Conservation (phyloP, 2,329 filamentous ascomycete species). For the Penicillium sp. region DNA sequence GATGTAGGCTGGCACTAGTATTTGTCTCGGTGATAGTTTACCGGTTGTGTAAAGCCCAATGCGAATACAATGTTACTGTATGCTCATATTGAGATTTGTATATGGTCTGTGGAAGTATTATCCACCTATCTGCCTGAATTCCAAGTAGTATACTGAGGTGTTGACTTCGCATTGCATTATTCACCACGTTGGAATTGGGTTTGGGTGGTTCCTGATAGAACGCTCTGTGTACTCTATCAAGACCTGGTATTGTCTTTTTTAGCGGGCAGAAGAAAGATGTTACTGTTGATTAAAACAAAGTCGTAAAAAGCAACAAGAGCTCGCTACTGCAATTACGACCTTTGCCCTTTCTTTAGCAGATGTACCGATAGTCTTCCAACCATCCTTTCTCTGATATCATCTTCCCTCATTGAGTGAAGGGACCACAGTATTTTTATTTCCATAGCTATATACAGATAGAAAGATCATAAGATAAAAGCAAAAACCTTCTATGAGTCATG, state of each 20-base stretch:
- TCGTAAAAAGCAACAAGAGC: too few relatives aligned
- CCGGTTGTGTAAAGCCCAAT: neutral
- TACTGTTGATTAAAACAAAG: too few relatives aligned
- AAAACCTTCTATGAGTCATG: conserved; percentile 25
- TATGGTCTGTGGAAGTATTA: neutral
- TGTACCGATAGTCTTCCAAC: neutral
- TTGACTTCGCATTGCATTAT: too few relatives aligned
- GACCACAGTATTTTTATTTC: neutral
- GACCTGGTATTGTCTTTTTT: too few relatives aligned
- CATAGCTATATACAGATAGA: neutral
- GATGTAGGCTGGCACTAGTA: neutral
- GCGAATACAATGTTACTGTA: neutral
- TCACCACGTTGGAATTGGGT: too few relatives aligned
- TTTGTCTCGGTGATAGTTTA: neutral
- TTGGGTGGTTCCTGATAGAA: too few relatives aligned
- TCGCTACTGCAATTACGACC: too few relatives aligned
- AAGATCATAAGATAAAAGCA: neutral
- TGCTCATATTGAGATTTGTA: neutral
- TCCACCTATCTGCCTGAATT: neutral
- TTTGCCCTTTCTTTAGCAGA: too few relatives aligned
- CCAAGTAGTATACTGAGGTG: too few relatives aligned
- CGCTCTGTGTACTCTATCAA: too few relatives aligned
- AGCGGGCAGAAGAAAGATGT: too few relatives aligned
- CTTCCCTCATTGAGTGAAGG: neutral
- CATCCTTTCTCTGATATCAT: too few relatives aligned